Evolutionary conservation across 768 basidiomycete genomes (phyloP), one percentile per base, ranked within the genome.

Genomic region (Boletus sp.): DNA sequence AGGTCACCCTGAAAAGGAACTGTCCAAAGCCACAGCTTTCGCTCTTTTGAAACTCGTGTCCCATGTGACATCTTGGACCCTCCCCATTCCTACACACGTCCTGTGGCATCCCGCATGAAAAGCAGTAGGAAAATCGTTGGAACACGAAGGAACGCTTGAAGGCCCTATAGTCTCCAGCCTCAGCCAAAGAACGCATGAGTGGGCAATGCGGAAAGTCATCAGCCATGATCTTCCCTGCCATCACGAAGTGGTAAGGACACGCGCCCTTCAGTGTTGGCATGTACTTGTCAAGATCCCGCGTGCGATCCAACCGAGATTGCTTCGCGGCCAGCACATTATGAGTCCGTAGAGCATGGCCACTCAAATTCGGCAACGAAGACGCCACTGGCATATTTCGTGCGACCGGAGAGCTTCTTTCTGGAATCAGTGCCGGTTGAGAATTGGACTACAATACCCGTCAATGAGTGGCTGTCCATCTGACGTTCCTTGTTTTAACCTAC

Each of bases 191-290:
- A 1, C 15, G 7, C 5, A 6, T 37, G 7, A 17, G 44, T 4
- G 5, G 17, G 14, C 30, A 29, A 8, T 1, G 17, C 7, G 50
- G 50, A 10, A 41, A 59, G 41, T 50, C 5, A 20, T 50, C 58
- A 11, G 9, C 7, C 9, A 18, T 47, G 5, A 56, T 29, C 14
- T n/a, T 35, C 10, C 39, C 20, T 3, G 18, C 18, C 6, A 46
- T 14, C 5, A 59, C 58, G 6, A 59, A 56, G 14, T 59, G 54
- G 18, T 52, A 52, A 1, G 58, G 54, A n/a, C 58, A 59, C 14
- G 29, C 50, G 2, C 59, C 59, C 28, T 40, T 18, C 24, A 60
- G 18, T 1, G 1, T 1, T 5, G 55, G 55, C 48, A 60, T 53
- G 33, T 45, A 60, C 18, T 32, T 53, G 44, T 60, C 59, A 20